These are phyloP conservation scores for Botryosphaeria dothidea DNA, from an alignment of 2,329 filamentous ascomycete genomes.

Conservation along the genomic window DNA sequence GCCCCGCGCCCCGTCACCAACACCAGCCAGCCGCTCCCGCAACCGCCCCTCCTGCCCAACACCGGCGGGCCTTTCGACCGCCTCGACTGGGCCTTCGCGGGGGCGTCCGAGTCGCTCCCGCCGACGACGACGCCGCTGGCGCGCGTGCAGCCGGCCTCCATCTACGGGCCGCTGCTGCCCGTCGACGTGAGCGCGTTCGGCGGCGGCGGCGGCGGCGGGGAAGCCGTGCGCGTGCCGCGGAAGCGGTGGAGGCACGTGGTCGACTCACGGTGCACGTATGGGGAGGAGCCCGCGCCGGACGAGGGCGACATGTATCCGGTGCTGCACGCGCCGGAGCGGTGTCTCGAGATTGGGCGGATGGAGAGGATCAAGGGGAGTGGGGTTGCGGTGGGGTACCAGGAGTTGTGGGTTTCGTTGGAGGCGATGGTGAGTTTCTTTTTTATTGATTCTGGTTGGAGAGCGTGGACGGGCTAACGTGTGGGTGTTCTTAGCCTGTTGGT, in stretches of 20 bases:
- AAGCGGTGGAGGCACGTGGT: constrained; percentile 62
- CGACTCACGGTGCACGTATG: constrained; percentile 50
- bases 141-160: constrained; percentile 5
- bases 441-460: too few species aligned
- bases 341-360: constrained; percentile 62
- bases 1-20: neutral
- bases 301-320: constrained; percentile 57
- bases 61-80: constrained; percentile 29
- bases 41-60: constrained; percentile 25
- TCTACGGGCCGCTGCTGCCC: constrained; percentile 16
- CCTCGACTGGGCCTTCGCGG: constrained; percentile 68
- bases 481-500: neutral
- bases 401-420: constrained; percentile 61
- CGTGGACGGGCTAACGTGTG: too few species aligned
- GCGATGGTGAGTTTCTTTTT: constrained; percentile 30
- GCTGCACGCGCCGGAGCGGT: constrained; percentile 24
- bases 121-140: constrained; percentile 28
- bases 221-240: constrained; percentile 21
- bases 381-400: constrained; percentile 60
- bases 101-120: constrained; percentile 42
- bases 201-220: neutral
- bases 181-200: constrained; percentile 22
- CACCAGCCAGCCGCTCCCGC: too few species aligned
- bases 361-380: constrained; percentile 56
- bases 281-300: constrained; percentile 45